Conservation (phyloP, 257 asterid genomes). For the Anisodus tanguticus region DNA sequence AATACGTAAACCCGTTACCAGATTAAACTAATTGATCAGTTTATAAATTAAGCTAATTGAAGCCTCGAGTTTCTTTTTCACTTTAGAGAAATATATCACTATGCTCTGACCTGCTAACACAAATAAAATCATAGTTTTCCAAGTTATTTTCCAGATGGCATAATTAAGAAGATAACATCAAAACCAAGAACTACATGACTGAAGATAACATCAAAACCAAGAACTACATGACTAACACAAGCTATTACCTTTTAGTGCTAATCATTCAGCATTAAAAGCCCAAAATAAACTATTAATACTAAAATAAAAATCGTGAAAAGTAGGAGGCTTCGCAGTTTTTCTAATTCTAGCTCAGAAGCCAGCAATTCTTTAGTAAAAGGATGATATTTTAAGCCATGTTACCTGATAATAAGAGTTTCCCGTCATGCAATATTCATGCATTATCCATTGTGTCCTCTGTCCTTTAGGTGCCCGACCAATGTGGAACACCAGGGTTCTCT, state of each 20-base stretch:
- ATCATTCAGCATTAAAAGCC: slow-evolving; percentile 4
- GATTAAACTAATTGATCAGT: too few relatives aligned
- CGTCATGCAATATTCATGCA: slow-evolving; percentile 77
- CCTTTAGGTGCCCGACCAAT: slow-evolving; percentile 87
- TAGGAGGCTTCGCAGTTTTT: background rate
- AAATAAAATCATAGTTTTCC: background rate
- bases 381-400: background rate
- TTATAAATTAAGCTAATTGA: slow-evolving; percentile 5
- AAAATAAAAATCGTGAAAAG: background rate
- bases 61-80: slow-evolving; percentile 5
- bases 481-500: slow-evolving; percentile 90
- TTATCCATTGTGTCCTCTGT: slow-evolving; percentile 89
- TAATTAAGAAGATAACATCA: background rate
- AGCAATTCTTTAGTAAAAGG: background rate
- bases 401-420: slow-evolving; percentile 61
- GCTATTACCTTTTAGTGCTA: too few relatives aligned
- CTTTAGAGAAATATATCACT: background rate
- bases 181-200: background rate
- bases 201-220: background rate
- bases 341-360: background rate
- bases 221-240: too few relatives aligned
- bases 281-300: background rate
- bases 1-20: background rate
- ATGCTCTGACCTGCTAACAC: background rate
- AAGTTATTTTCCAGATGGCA: background rate